phyloP scores from a whole-genome alignment of 306 rosid species.

The Inga leiocalycina region DNA sequence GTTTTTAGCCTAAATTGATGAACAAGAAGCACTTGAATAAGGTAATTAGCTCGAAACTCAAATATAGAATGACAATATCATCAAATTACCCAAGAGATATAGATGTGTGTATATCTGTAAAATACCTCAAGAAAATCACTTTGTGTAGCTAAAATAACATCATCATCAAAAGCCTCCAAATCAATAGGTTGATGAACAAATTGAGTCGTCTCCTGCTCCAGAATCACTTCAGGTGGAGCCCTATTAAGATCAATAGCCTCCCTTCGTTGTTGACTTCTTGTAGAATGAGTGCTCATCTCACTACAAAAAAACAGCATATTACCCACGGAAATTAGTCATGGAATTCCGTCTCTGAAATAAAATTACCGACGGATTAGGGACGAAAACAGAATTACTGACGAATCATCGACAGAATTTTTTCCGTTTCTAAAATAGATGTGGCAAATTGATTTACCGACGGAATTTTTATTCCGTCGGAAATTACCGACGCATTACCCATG shows the following conservation, averaged over 20 bases:
- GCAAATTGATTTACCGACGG: too few species aligned
- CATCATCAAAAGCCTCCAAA: constrained; percentile 61
- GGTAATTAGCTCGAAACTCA: neutral
- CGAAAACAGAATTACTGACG: too few species aligned
- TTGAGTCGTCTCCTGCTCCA: constrained; percentile 7
- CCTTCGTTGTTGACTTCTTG: neutral
- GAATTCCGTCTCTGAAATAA: too few species aligned
- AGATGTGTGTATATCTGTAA: neutral
- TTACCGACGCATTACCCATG: too few species aligned
- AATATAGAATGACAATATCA: neutral
- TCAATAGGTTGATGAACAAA: constrained; percentile 46
- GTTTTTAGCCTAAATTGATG: constrained; percentile 53
- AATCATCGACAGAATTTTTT: too few species aligned
- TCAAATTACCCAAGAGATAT: too few species aligned
- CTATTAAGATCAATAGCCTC: constrained; percentile 28
- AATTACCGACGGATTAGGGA: too few species aligned
- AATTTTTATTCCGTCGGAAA: too few species aligned
- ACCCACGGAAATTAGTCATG: too few species aligned
- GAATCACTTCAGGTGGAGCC: neutral
- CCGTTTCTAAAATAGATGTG: too few species aligned
- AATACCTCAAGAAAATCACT: constrained; percentile 62
- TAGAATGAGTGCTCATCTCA: constrained; percentile 22
- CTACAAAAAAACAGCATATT: too few species aligned
- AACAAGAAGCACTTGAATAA: constrained; percentile 4
- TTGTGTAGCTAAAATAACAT: constrained; percentile 63